These are phyloP conservation scores for Xylariaceae sp. DNA, from an alignment of 2,329 filamentous ascomycete species.

Conservation along the genomic window DNA sequence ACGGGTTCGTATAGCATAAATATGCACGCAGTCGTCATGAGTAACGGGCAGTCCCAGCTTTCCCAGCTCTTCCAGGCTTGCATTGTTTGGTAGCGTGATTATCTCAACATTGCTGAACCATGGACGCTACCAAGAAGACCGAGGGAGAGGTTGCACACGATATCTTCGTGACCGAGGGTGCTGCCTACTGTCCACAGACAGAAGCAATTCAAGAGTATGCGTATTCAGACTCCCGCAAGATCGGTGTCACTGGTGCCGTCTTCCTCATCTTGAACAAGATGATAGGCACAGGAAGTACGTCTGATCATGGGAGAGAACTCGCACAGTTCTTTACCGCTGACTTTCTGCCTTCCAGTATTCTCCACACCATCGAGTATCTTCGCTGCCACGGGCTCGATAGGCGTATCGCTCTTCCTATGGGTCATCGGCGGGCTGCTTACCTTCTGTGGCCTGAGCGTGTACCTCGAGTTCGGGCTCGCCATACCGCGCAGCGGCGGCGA, in stretches of 20 bases:
- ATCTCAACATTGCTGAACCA: no score
- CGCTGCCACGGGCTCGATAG: slow-evolving; percentile 47
- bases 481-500: slow-evolving; percentile 61
- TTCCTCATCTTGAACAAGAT: slow-evolving; percentile 56
- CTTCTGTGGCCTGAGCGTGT: slow-evolving; percentile 56
- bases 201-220: slow-evolving; percentile 19
- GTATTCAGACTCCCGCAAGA: slow-evolving; percentile 36
- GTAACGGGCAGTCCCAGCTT: no score
- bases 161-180: slow-evolving; percentile 1
- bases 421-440: slow-evolving; percentile 46
- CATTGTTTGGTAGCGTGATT: no score
- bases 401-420: slow-evolving; percentile 35
- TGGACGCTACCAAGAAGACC: neutral
- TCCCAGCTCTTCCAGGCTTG: no score
- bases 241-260: slow-evolving; percentile 48
- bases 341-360: slow-evolving; percentile 35
- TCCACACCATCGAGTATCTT: slow-evolving; percentile 52
- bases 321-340: no score
- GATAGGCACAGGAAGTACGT: slow-evolving; percentile 54
- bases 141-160: neutral
- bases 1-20: no score
- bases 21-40: no score
- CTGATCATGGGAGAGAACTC: no score
- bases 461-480: slow-evolving; percentile 59
- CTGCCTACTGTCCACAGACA: slow-evolving; percentile 15